phyloP scores from a whole-genome alignment of 192 early-diverging fungal species.

The Phycomyces blakesleeanus region DNA sequence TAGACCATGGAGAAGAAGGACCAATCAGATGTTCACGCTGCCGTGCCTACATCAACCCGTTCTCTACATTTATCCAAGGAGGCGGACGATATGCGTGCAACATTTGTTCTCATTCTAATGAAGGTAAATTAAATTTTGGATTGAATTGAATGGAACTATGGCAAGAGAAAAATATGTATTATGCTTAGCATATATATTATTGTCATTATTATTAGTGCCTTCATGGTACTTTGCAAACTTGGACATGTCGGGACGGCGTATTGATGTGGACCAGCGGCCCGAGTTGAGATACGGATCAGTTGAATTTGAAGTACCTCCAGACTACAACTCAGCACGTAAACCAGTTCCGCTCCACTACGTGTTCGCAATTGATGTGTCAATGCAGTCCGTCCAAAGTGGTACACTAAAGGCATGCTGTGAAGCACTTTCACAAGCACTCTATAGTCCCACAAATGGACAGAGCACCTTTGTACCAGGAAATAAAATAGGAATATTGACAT shows the following conservation, averaged over 20 bases:
- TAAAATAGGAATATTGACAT: conserved; percentile 88
- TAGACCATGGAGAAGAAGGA: conserved; percentile 86
- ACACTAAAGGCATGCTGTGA: conserved; percentile 66
- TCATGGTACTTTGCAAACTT: conserved; percentile 91
- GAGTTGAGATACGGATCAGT: conserved; percentile 89
- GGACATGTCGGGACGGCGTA: conserved; percentile 87
- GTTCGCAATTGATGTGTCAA: conserved; percentile 96
- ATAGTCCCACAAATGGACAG: conserved; percentile 46
- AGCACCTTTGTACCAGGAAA: conserved; percentile 43
- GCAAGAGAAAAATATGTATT: too few species aligned
- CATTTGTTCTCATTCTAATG: conserved; percentile 84
- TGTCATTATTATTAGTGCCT: conserved; percentile 49
- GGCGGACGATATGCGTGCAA: conserved; percentile 92
- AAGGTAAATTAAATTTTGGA: conserved; percentile 40
- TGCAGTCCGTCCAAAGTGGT: conserved; percentile 82
- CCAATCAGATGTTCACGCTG: conserved; percentile 90
- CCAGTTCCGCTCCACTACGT: conserved; percentile 77
- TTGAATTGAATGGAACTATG: too few species aligned
- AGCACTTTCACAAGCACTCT: conserved; percentile 70
- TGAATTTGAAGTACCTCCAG: conserved; percentile 82
- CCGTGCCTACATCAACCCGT: conserved; percentile 93
- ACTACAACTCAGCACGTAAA: conserved; percentile 62
- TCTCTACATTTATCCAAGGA: conserved; percentile 82
- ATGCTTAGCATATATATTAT: background rate
- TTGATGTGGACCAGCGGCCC: conserved; percentile 82